Conservation (phyloP, 2,329 filamentous ascomycete genomes). For the Karstenula rhodostoma region DNA sequence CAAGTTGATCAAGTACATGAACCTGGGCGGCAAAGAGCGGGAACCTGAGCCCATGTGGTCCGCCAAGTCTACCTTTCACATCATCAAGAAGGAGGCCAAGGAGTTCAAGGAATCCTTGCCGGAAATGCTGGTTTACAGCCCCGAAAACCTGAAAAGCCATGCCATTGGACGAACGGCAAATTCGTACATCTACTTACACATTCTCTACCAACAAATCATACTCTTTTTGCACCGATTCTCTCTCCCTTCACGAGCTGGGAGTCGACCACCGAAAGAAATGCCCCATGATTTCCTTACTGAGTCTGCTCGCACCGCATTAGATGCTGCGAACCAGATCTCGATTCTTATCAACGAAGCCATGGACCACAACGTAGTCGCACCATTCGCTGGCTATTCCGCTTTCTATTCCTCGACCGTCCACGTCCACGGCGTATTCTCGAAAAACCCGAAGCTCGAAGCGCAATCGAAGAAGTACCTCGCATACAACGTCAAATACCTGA, state of each 20-base stretch:
- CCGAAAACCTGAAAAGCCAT: conserved; percentile 85
- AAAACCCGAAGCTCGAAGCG: conserved; percentile 76
- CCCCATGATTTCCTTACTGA: conserved; percentile 80
- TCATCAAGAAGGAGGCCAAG: conserved; percentile 74
- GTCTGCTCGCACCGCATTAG: conserved; percentile 77
- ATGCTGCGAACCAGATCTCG: conserved; percentile 87
- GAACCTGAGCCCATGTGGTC: conserved; percentile 84
- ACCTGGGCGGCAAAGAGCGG: conserved; percentile 83
- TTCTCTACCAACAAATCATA: conserved; percentile 86
- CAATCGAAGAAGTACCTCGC: conserved; percentile 84
- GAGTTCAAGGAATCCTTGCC: conserved; percentile 76
- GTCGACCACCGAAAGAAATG: conserved; percentile 71
- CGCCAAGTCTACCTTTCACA: conserved; percentile 76
- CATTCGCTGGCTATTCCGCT: conserved; percentile 93
- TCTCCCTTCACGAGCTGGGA: conserved; percentile 71
- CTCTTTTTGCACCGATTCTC: conserved; percentile 91
- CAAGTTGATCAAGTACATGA: conserved; percentile 85
- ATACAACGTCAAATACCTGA: conserved; percentile 87
- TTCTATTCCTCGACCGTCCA: conserved; percentile 96
- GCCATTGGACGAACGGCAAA: conserved; percentile 85
- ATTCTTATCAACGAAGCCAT: conserved; percentile 82
- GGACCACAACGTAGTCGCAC: conserved; percentile 81
- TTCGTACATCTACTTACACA: conserved; percentile 91
- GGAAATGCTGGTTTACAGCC: conserved; percentile 73
- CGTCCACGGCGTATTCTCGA: conserved; percentile 88